Evolutionary conservation across 2,329 filamentous ascomycete species (phyloP).

Genomic region (Penicillium sp.): DNA sequence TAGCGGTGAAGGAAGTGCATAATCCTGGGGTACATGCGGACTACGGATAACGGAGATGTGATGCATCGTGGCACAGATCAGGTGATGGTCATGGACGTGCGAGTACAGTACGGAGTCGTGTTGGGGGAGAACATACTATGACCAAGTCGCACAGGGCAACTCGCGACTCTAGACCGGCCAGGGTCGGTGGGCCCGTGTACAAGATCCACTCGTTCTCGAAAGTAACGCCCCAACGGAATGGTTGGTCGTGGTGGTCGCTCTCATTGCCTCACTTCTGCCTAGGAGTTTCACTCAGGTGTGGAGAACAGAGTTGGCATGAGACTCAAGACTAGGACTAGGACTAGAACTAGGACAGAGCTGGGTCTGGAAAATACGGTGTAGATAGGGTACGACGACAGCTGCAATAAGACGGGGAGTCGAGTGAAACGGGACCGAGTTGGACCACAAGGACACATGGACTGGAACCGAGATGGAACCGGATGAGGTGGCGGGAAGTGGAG

Average conservation of each 20-base stretch:
- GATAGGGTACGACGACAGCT: neutral
- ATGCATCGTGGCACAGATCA: constrained; percentile 3
- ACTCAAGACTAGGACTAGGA: too few species aligned
- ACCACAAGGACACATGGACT: neutral
- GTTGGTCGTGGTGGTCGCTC: constrained; percentile 18
- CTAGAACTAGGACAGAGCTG: neutral
- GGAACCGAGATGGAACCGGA: neutral
- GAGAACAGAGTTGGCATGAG: constrained; percentile 7
- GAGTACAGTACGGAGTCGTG: too few species aligned
- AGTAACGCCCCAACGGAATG: constrained; percentile 9
- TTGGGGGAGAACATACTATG: too few species aligned
- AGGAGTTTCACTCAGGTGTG: constrained; percentile 1
- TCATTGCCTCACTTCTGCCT: constrained; percentile 27
- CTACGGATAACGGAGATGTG: constrained; percentile 1
- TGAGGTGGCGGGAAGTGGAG: constrained; percentile 5
- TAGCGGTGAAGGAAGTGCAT: constrained; percentile 7
- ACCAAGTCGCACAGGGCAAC: constrained; percentile 6
- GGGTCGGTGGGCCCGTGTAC: constrained; percentile 14
- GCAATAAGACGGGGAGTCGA: too few species aligned
- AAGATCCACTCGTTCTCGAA: constrained; percentile 25
- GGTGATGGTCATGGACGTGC: constrained; percentile 4
- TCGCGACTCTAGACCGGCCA: neutral
- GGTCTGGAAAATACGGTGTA: constrained; percentile 3
- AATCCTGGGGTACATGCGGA: constrained; percentile 21
- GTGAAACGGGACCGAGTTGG: constrained; percentile 6